These are phyloP conservation scores for Jaapia argillacea DNA, from an alignment of 768 basidiomycete genomes.

Conservation along the genomic window DNA sequence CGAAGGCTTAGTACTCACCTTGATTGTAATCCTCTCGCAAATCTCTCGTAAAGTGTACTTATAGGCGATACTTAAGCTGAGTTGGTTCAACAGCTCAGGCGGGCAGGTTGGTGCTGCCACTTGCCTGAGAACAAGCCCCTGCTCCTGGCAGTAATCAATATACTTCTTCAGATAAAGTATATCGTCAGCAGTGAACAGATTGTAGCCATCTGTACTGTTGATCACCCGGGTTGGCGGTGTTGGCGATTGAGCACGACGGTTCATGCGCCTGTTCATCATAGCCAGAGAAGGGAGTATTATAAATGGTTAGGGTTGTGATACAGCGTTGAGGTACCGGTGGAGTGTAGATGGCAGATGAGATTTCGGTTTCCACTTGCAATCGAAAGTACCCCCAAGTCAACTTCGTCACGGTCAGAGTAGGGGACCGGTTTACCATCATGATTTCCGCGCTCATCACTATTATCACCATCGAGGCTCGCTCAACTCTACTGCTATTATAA, in stretches of 20 bases:
- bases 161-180: conserved; percentile 77
- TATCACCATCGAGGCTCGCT: too few relatives aligned
- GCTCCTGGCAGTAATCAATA: conserved; percentile 85
- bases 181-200: conserved; percentile 79
- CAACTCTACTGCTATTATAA: too few relatives aligned
- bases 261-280: conserved; percentile 55
- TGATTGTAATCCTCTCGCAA: conserved; percentile 78
- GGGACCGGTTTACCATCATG: too few relatives aligned
- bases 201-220: conserved; percentile 85
- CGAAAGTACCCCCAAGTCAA: too few relatives aligned
- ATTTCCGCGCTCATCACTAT: too few relatives aligned
- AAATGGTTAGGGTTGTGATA: too few relatives aligned
- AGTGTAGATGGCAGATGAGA: too few relatives aligned
- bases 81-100: background rate
- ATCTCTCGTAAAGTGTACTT: conserved; percentile 63
- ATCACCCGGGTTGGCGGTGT: conserved; percentile 76
- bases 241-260: conserved; percentile 66
- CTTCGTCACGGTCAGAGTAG: too few relatives aligned
- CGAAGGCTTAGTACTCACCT: conserved; percentile 49
- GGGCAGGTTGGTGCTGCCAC: background rate
- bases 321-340: too few relatives aligned
- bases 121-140: conserved; percentile 73
- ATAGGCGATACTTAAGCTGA: conserved; percentile 1
- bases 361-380: too few relatives aligned
- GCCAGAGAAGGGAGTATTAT: conserved; percentile 52